phyloP scores from a whole-genome alignment of 306 rosid genomes.

The Begonia loranthoides region DNA sequence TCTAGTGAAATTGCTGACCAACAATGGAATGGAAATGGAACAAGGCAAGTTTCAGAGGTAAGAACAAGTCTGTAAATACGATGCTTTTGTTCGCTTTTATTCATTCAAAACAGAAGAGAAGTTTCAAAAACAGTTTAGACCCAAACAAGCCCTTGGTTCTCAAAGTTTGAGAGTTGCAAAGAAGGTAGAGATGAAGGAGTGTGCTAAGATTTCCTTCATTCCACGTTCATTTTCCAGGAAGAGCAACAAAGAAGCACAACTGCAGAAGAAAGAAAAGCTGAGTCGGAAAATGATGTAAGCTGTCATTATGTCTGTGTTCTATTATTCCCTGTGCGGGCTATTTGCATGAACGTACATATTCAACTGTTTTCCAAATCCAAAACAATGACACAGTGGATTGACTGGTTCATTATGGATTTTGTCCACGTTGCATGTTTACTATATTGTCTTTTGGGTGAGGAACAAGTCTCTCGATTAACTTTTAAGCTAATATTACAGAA shows the following conservation, averaged over 20 bases:
- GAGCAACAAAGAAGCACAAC: conserved; percentile 11
- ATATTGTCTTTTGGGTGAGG: conserved; percentile 3
- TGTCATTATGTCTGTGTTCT: not conserved
- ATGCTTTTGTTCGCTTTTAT: too few relatives aligned
- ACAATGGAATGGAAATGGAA: conserved; percentile 18
- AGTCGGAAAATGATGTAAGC: conserved; percentile 20
- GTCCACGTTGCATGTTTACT: not conserved
- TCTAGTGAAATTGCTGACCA: conserved; percentile 21
- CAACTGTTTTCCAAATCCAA: not conserved
- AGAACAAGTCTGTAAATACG: not conserved
- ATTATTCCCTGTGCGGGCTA: too few relatives aligned
- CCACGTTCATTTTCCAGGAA: conserved; percentile 9
- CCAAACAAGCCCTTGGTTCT: too few relatives aligned
- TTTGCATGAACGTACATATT: not conserved
- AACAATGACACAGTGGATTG: too few relatives aligned
- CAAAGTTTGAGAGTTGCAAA: too few relatives aligned
- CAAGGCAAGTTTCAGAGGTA: conserved; percentile 48
- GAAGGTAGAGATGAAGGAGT: too few relatives aligned
- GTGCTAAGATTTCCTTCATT: too few relatives aligned
- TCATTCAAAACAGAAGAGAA: not conserved
- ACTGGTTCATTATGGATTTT: not conserved
- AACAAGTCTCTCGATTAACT: conserved; percentile 2
- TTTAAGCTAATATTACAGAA: conserved; percentile 16
- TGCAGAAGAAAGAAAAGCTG: conserved; percentile 14
- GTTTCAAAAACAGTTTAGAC: too few relatives aligned